Base-by-base conservation (phyloP, 805 yeast species). In the Metschnikowia lochheadii region DNA sequence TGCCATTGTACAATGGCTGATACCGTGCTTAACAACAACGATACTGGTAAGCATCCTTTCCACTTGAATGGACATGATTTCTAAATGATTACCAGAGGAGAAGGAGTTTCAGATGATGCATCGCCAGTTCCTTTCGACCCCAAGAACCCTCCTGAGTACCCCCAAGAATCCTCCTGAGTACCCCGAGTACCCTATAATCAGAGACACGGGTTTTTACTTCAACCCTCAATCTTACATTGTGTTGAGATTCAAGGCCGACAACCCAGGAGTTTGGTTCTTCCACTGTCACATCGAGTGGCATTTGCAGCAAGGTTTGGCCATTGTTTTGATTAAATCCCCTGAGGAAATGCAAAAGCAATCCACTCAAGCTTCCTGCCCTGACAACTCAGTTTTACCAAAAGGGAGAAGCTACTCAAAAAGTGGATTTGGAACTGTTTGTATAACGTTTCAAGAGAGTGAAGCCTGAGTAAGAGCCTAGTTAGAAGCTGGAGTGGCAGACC, bases 271-370 rank as follows among this genome's bases (percentile, higher is more conserved):
- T 40, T 92, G 98, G 99, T 81, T 84, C 69, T 94, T 94, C 95
- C 99, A 92, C 75, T 92, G 99, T 72, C 99, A 92, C 68, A 87
- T 94, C 63, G 98, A 94, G 68, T 92, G 99, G 99, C 99, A 94
- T 75, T 80, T 92, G 77, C 79, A 84, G 63, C 98, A 94, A 76
- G 99, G 99, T 63, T 79, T 92, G 61, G 96, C 96, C 11, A 61
- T 90, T 49, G 75, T 78, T 10, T 73, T 94, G 40, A 72, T 92
- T 49, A 99, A 92, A 73, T 96, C 89, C 49, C 99, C 99, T 29
- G 58, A 67, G 10, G 77, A 77, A 50, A 76, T 92, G 45, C 89
- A 84, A 67, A 68, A 67, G 15, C 73, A 55, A 29, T 45, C 46
- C 2, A 35, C 75, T 50, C 87, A 87, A 69, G 75, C 75, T 48